phyloP scores from a whole-genome alignment of 75 land plant species.

The Chamaecyparis obtusa region DNA sequence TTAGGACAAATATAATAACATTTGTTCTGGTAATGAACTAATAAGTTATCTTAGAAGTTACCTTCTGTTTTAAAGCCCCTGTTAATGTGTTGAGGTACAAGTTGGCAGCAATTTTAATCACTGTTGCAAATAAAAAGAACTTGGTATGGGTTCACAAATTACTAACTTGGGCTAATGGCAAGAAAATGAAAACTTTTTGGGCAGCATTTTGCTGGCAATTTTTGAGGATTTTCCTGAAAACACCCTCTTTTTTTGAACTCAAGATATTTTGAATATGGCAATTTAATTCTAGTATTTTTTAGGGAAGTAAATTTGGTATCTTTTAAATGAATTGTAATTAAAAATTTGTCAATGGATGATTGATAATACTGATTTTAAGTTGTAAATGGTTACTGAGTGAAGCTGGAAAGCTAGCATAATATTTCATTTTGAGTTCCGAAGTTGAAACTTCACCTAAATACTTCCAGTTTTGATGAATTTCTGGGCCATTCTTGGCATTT shows the following conservation, averaged over 20 bases:
- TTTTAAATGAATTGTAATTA: not conserved
- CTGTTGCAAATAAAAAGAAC: not conserved
- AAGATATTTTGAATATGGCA: not conserved
- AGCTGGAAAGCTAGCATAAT: not conserved
- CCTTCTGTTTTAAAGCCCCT: not conserved
- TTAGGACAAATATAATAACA: not conserved
- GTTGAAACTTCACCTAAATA: no score
- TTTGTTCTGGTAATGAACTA: not conserved
- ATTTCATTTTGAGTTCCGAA: not conserved
- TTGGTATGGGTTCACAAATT: not conserved
- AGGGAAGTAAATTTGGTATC: not conserved
- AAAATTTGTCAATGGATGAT: not conserved
- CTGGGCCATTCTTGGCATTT: not conserved
- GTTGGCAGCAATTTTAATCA: not conserved
- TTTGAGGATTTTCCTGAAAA: not conserved
- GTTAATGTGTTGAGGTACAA: not conserved
- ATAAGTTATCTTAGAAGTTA: not conserved
- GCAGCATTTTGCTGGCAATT: not conserved
- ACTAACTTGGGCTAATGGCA: not conserved
- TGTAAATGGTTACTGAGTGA: not conserved
- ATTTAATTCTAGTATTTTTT: not conserved
- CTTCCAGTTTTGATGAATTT: not conserved
- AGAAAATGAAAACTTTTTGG: not conserved
- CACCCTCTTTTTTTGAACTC: not conserved
- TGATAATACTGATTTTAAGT: not conserved